Base-by-base conservation (phyloP, 257 asterid species). In the Nicotiana knightiana region DNA sequence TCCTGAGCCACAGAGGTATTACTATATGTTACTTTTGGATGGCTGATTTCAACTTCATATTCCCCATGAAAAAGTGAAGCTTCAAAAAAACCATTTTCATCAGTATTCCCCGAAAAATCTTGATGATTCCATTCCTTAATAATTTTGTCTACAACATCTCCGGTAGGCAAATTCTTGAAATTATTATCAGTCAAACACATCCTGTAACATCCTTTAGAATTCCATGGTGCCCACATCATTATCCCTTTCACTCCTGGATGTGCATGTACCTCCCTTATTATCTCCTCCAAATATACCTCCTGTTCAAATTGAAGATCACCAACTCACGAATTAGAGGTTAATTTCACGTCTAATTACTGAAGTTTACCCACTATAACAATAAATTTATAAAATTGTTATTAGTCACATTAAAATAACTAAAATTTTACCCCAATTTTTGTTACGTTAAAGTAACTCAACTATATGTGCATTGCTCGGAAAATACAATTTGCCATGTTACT, bases 151-250 rank as follows among this genome's bases (percentile, higher is more conserved):
- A 92, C 92, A 1, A 87, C 92, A 39, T 88, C 26, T 3, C 93
- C 93, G 0, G 97, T 90, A 0, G 89, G 83, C 33, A 92, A 76
- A 80, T 92, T 91, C 1, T n/a, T 81, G 84, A 92, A 92, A 81
- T 88, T 87, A 64, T 83, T 84, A 55, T 91, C 95, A 0, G 91
- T 90, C 79, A 91, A 82, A 77, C 95, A 92, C 97, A 92, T 92
- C 16, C 70, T 28, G 39, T 90, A 89, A 84, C 97, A 93, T 32
- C 90, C 91, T 5, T 62, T n/a, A 0, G 97, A 92, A 58, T 76
- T 81, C 93, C 92, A 86, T 24, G 89, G 91, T 0, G 87, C 57
- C 94, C 96, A 93, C 10, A 93, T 8, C 7, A 91, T 82, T 10
- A 91, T 83, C 3, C 94, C 96, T 15, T 70, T 54, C 11, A 89